Evolutionary conservation across 345 rosid genomes (phyloP).

Genomic region (Cardiospermum halicacabum): DNA sequence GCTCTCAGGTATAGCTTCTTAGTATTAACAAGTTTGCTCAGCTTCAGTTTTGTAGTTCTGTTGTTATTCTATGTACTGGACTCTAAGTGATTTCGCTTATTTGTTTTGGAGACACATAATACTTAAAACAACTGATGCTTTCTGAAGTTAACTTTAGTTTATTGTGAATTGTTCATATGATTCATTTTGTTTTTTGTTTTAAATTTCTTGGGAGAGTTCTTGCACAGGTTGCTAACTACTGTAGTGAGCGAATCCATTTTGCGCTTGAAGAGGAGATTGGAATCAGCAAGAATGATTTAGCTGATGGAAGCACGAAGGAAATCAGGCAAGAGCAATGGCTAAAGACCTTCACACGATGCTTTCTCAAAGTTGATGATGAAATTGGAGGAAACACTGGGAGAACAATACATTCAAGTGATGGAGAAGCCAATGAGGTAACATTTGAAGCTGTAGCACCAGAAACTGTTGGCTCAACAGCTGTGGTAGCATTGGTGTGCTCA

Average conservation of each 20-base stretch:
- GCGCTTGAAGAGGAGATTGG: conserved; percentile 76
- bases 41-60: background rate
- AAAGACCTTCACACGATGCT: conserved; percentile 64
- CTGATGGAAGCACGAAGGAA: conserved; percentile 36
- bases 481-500: conserved; percentile 84
- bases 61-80: no score
- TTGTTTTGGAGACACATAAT: no score
- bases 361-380: conserved; percentile 73
- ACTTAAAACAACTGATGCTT: no score
- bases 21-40: background rate
- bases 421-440: conserved; percentile 30
- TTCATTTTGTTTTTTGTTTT: no score
- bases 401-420: conserved; percentile 20
- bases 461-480: conserved; percentile 94
- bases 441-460: conserved; percentile 67
- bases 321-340: conserved; percentile 66
- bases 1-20: conserved; percentile 59
- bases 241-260: conserved; percentile 64
- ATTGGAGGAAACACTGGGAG: conserved; percentile 55
- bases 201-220: conserved; percentile 22
- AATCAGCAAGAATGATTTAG: conserved; percentile 30
- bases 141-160: no score
- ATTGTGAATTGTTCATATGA: no score
- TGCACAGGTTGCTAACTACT: conserved; percentile 90
- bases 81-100: no score